phyloP scores from a whole-genome alignment of 805 yeast species.

The Lipomyces orientalis region DNA sequence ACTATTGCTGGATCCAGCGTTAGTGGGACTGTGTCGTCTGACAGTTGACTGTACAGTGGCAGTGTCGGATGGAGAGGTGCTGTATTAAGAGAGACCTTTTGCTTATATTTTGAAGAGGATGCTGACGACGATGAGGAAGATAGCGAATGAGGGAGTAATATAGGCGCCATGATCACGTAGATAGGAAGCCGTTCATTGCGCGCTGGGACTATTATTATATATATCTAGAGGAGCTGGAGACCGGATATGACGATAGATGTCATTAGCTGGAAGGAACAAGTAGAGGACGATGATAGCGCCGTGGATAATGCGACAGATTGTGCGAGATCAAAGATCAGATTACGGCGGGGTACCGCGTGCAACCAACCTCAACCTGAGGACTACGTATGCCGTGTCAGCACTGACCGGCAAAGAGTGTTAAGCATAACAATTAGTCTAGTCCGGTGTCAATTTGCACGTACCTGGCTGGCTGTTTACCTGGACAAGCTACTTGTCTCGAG shows the following conservation, averaged over 20 bases:
- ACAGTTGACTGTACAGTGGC: neutral
- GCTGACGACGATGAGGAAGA: slow-evolving; percentile 13
- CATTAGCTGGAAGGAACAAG: neutral
- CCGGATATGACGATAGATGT: neutral
- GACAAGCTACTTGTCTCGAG: neutral
- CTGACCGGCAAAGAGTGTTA: neutral
- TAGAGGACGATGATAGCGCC: neutral
- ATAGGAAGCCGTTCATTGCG: neutral
- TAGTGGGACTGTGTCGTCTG: neutral
- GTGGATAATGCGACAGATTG: neutral
- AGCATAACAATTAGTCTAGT: neutral
- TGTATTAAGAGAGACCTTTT: neutral
- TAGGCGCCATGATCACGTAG: slow-evolving; percentile 1
- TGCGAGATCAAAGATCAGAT: neutral
- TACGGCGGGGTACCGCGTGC: neutral
- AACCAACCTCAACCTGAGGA: neutral
- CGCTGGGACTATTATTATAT: neutral
- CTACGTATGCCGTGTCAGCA: neutral
- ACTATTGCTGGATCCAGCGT: neutral
- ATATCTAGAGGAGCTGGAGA: neutral
- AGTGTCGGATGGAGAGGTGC: slow-evolving; percentile 1
- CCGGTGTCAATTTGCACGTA: neutral
- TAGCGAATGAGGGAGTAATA: slow-evolving; percentile 10
- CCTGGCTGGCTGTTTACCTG: neutral
- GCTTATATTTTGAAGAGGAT: slow-evolving; percentile 3